Percentiles rank a stretch among this genome's conserved stretches.
These are phyloP conservation scores for Exsudoporus frostii DNA, from an alignment of 768 basidiomycete species.

Conservation along the genomic window DNA sequence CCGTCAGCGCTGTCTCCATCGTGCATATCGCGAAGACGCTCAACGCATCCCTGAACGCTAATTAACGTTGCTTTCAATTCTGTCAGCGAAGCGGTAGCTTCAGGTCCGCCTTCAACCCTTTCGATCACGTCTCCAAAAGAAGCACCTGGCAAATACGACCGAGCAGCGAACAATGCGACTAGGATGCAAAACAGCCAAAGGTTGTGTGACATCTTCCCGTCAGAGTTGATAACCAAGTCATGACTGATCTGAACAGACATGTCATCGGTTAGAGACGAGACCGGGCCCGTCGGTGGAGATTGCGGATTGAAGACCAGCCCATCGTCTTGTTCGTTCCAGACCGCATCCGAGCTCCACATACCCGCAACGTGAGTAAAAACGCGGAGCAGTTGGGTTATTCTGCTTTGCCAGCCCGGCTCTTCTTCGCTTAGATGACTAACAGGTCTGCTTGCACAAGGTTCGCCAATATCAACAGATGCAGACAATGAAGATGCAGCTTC, in stretches of 20 bases:
- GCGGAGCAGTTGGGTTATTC: slow-evolving; percentile 10
- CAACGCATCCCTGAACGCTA: slow-evolving; percentile 21
- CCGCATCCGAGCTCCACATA: slow-evolving; percentile 20
- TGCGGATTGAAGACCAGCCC: slow-evolving; percentile 27
- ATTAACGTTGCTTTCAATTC: slow-evolving; percentile 26
- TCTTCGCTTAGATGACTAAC: slow-evolving; percentile 5
- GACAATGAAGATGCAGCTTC: slow-evolving; percentile 5
- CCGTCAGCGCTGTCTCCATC: slow-evolving; percentile 15
- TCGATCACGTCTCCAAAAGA: slow-evolving; percentile 14
- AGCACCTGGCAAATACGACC: slow-evolving; percentile 7
- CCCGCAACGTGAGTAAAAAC: slow-evolving; percentile 20
- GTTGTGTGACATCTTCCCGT: slow-evolving; percentile 48
- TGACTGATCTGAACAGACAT: slow-evolving; percentile 8
- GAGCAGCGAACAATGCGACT: slow-evolving; percentile 18
- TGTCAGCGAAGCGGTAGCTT: slow-evolving; percentile 11
- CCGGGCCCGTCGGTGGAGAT: slow-evolving; percentile 15
- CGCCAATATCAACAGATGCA: background rate
- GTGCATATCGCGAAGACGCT: slow-evolving; percentile 15
- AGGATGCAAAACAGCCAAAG: slow-evolving; percentile 48
- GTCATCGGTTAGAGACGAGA: slow-evolving; percentile 11
- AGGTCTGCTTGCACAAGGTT: background rate
- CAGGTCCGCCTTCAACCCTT: slow-evolving; percentile 13
- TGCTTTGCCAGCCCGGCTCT: slow-evolving; percentile 12
- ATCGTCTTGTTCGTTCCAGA: slow-evolving; percentile 27
- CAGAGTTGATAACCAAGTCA: slow-evolving; percentile 43